Conservation (phyloP, 805 yeast genomes). For the Barnettozyma sucrosica region DNA sequence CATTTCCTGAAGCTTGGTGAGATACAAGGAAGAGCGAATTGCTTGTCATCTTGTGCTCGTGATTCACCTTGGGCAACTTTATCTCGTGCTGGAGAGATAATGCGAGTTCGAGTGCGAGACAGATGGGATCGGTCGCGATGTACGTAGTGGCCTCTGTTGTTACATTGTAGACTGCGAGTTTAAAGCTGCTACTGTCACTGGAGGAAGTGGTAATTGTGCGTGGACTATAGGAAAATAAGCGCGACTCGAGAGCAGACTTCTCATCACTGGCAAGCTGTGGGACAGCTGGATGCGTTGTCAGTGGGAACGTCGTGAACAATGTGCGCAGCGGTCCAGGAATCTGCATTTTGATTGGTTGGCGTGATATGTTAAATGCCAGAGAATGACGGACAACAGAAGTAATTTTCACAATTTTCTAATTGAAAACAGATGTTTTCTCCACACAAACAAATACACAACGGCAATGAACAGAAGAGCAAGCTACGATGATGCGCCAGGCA, state of each 20-base stretch:
- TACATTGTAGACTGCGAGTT: constrained; percentile 50
- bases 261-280: constrained; percentile 25
- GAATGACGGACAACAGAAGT: no score
- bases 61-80: constrained; percentile 33
- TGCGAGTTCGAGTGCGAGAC: constrained; percentile 41
- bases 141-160: constrained; percentile 23
- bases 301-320: constrained; percentile 49
- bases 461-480: constrained; percentile 2
- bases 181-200: constrained; percentile 26
- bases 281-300: constrained; percentile 36
- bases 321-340: constrained; percentile 39
- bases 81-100: constrained; percentile 40
- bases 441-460: background rate
- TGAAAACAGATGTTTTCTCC: no score
- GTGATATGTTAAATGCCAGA: background rate
- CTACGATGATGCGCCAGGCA: constrained; percentile 20
- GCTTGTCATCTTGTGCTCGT: constrained; percentile 13
- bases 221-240: constrained; percentile 22
- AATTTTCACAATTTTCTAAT: no score
- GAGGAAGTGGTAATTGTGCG: constrained; percentile 4
- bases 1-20: constrained; percentile 37
- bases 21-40: constrained; percentile 41
- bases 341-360: background rate
- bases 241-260: constrained; percentile 18
- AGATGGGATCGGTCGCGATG: constrained; percentile 55